A percentile compares a stretch with the other conserved stretches of the same genome.
Conservation (phyloP, 2,329 filamentous ascomycete genomes). For the Colletotrichum sp. region DNA sequence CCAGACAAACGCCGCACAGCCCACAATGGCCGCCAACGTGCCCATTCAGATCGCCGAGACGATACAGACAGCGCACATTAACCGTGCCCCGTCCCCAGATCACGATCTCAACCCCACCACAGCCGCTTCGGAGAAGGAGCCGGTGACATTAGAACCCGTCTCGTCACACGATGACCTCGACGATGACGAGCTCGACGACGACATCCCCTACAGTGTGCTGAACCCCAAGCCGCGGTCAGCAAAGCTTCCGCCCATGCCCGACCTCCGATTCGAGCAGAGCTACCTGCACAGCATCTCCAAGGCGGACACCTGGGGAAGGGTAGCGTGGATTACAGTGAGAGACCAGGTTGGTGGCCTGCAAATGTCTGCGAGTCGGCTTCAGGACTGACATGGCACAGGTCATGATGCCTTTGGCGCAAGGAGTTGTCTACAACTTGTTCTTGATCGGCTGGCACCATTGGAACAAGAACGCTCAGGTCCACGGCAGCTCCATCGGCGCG, state of each 20-base stretch:
- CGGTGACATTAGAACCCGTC: conserved; percentile 31
- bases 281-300: conserved; percentile 88
- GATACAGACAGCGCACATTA: conserved; percentile 82
- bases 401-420: conserved; percentile 85
- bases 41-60: conserved; percentile 76
- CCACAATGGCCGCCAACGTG: conserved; percentile 54
- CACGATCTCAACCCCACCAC: conserved; percentile 86
- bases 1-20: background rate
- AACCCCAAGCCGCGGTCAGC: conserved; percentile 53
- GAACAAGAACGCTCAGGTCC: conserved; percentile 80
- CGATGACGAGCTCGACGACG: conserved; percentile 59
- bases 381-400: conserved; percentile 55
- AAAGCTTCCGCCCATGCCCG: conserved; percentile 72
- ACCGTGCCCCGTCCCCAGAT: conserved; percentile 69
- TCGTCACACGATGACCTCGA: conserved; percentile 45
- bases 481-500: conserved; percentile 78
- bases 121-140: conserved; percentile 69
- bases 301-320: conserved; percentile 79
- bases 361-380: background rate
- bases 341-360: conserved; percentile 73
- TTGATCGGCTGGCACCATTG: conserved; percentile 89
- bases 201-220: conserved; percentile 72
- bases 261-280: conserved; percentile 97
- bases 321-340: conserved; percentile 82
- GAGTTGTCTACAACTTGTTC: conserved; percentile 84